Evolutionary conservation across 257 asterid species (phyloP).

Genomic region (Dorcoceras hygrometricum): DNA sequence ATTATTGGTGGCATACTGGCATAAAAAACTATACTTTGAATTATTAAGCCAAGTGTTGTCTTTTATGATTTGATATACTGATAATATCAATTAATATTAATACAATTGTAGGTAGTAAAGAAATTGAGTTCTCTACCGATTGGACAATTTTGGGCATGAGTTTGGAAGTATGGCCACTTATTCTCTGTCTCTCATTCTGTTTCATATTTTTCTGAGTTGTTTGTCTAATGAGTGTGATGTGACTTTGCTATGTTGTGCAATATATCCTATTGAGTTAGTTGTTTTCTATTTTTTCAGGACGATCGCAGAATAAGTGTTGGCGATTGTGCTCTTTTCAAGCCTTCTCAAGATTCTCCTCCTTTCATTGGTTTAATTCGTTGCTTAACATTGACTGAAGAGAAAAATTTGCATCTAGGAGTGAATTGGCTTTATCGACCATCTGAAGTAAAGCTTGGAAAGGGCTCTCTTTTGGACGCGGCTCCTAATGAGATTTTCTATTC

Average conservation of each 20-base stretch:
- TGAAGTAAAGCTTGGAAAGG: slow-evolving; percentile 57
- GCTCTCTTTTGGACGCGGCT: slow-evolving; percentile 56
- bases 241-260: background rate
- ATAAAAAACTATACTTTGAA: background rate
- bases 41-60: background rate
- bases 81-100: background rate
- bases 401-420: slow-evolving; percentile 53
- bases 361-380: slow-evolving; percentile 66
- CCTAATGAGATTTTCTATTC: slow-evolving; percentile 89
- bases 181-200: background rate
- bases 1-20: background rate
- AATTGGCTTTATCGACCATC: slow-evolving; percentile 88
- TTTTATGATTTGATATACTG: background rate
- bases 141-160: background rate
- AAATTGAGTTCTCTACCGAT: background rate
- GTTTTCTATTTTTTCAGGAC: slow-evolving; percentile 47
- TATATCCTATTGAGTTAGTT: slow-evolving; percentile 13
- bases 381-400: slow-evolving; percentile 40
- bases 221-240: background rate
- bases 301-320: slow-evolving; percentile 60
- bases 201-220: background rate
- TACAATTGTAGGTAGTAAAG: background rate
- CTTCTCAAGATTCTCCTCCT: slow-evolving; percentile 67
- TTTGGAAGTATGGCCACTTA: background rate
- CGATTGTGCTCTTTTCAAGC: slow-evolving; percentile 78